phyloP scores from a whole-genome alignment of 2,329 filamentous ascomycete species.

The Monilinia fructigena region DNA sequence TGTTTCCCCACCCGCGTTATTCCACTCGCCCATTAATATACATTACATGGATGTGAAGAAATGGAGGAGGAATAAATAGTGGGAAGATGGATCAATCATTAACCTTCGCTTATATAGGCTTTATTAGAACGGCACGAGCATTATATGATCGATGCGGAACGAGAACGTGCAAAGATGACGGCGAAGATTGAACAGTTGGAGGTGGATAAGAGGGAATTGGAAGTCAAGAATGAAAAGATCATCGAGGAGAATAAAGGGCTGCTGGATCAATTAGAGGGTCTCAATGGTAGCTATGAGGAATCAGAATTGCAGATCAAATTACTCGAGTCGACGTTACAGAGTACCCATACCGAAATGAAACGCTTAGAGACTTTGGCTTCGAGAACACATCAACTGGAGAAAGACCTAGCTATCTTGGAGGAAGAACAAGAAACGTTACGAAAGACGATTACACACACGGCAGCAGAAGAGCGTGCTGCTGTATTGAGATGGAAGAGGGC shows the following conservation, averaged over 20 bases:
- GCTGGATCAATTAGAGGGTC: slow-evolving; percentile 76
- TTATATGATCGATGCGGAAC: slow-evolving; percentile 89
- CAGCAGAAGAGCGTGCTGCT: slow-evolving; percentile 75
- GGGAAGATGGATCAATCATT: slow-evolving; percentile 49
- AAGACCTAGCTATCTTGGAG: slow-evolving; percentile 76
- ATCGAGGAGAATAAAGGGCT: slow-evolving; percentile 81
- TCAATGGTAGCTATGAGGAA: slow-evolving; percentile 76
- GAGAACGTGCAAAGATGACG: slow-evolving; percentile 58
- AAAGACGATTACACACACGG: slow-evolving; percentile 61
- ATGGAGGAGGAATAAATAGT: not conserved
- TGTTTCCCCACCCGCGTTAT: slow-evolving; percentile 16
- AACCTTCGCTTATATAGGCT: slow-evolving; percentile 76
- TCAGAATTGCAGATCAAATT: slow-evolving; percentile 78
- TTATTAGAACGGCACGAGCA: slow-evolving; percentile 88
- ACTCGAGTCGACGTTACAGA: slow-evolving; percentile 73
- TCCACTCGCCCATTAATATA: slow-evolving; percentile 10
- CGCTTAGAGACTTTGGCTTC: slow-evolving; percentile 71
- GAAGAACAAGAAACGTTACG: slow-evolving; percentile 75
- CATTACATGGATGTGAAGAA: not conserved
- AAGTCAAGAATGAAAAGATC: slow-evolving; percentile 72
- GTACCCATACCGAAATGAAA: slow-evolving; percentile 74
- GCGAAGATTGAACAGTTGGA: slow-evolving; percentile 46
- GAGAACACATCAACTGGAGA: slow-evolving; percentile 75
- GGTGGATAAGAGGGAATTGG: slow-evolving; percentile 67
- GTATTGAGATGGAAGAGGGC: slow-evolving; percentile 82